A percentile compares a stretch with the other conserved stretches of the same genome.
Evolutionary conservation across 768 basidiomycete genomes (phyloP).

Genomic region (Thelephora aurantiotincta): DNA sequence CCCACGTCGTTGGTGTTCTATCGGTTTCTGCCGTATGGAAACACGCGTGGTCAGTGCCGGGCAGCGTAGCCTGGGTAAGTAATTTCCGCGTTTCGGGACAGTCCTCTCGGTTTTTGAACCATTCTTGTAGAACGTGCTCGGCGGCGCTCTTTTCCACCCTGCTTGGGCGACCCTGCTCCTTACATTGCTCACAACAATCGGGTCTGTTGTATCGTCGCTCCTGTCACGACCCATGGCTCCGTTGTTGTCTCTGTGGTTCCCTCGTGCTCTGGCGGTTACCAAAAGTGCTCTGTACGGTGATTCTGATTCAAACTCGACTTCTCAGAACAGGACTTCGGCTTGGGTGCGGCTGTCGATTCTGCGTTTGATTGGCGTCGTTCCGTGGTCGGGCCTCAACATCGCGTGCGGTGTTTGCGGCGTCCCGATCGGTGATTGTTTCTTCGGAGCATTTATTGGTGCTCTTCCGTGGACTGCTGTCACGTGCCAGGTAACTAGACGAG

Average conservation of each 20-base stretch:
- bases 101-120: slow-evolving; percentile 4
- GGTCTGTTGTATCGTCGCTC: slow-evolving; percentile 69
- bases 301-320: slow-evolving; percentile 23
- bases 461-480: slow-evolving; percentile 88
- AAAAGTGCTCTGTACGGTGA: slow-evolving; percentile 66
- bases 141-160: slow-evolving; percentile 78
- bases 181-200: slow-evolving; percentile 75
- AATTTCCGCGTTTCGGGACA: background rate
- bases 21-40: slow-evolving; percentile 85
- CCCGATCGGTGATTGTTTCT: slow-evolving; percentile 52
- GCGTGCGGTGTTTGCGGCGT: slow-evolving; percentile 90
- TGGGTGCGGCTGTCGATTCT: slow-evolving; percentile 86
- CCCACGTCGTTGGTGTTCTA: slow-evolving; percentile 74
- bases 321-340: slow-evolving; percentile 21
- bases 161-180: slow-evolving; percentile 68
- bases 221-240: slow-evolving; percentile 61
- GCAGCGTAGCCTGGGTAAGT: slow-evolving; percentile 81
- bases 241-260: slow-evolving; percentile 67
- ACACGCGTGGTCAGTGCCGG: slow-evolving; percentile 95
- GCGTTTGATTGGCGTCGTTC: slow-evolving; percentile 83
- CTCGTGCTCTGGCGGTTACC: slow-evolving; percentile 74
- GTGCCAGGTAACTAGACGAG: slow-evolving; percentile 46
- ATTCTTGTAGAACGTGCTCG: slow-evolving; percentile 63
- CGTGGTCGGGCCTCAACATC: slow-evolving; percentile 96
- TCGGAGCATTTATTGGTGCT: slow-evolving; percentile 74